These are phyloP conservation scores for Papiliotrema fonsecae DNA, from an alignment of 1,284 basidiomycete species.

Conservation along the genomic window DNA sequence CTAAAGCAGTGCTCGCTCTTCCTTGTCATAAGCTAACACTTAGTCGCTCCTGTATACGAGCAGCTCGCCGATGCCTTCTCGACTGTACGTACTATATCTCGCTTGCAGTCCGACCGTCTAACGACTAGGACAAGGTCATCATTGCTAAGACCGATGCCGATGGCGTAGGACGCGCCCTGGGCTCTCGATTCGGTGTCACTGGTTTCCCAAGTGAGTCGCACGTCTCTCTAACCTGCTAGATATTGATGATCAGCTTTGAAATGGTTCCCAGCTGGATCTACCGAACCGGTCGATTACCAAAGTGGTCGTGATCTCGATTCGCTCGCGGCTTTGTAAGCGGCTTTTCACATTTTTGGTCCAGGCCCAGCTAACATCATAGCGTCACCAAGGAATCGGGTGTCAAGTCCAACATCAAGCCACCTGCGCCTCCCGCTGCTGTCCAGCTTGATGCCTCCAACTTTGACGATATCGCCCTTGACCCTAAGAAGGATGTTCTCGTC, in stretches of 20 bases:
- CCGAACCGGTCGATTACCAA: slow-evolving; percentile 66
- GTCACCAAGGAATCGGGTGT: slow-evolving; percentile 69
- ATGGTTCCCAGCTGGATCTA: slow-evolving; percentile 71
- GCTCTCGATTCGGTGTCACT: slow-evolving; percentile 62
- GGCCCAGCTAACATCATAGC: slow-evolving; percentile 48
- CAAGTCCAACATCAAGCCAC: slow-evolving; percentile 78
- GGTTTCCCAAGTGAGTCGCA: slow-evolving; percentile 75
- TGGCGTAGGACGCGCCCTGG: slow-evolving; percentile 61
- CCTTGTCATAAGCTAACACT: slow-evolving; percentile 40
- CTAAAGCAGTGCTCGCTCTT: neutral
- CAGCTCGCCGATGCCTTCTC: slow-evolving; percentile 80
- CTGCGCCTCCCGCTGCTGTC: slow-evolving; percentile 67
- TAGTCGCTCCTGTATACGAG: slow-evolving; percentile 82
- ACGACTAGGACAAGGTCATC: slow-evolving; percentile 62
- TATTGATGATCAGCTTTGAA: slow-evolving; percentile 62
- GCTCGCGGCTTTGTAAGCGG: slow-evolving; percentile 65
- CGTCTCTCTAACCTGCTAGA: slow-evolving; percentile 2
- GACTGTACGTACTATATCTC: slow-evolving; percentile 11
- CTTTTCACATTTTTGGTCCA: neutral
- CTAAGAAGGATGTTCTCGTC: slow-evolving; percentile 78
- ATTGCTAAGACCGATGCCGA: slow-evolving; percentile 94
- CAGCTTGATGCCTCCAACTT: slow-evolving; percentile 70
- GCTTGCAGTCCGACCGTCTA: slow-evolving; percentile 11
- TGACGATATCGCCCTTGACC: slow-evolving; percentile 67
- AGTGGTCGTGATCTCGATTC: slow-evolving; percentile 76